phyloP scores from a whole-genome alignment of 306 rosid species.

The Quercus berberidifolia region DNA sequence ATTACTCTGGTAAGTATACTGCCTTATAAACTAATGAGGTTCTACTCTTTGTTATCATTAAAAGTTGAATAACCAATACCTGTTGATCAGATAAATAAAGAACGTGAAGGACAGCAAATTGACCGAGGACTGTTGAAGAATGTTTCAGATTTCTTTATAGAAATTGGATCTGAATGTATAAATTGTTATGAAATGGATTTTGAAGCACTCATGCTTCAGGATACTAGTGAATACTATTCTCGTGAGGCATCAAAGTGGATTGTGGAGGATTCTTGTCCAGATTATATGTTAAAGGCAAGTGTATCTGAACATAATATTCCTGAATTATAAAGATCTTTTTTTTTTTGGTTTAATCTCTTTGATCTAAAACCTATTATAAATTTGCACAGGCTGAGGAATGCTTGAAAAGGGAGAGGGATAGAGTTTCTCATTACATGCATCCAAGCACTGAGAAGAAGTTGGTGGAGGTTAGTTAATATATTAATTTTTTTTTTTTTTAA shows the following conservation, averaged over 20 bases:
- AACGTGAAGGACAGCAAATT: conserved; percentile 86
- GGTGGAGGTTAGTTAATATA: conserved; percentile 35
- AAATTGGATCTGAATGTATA: conserved; percentile 63
- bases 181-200: conserved; percentile 55
- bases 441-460: conserved; percentile 38
- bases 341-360: neutral
- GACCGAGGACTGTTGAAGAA: conserved; percentile 67
- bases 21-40: conserved; percentile 3
- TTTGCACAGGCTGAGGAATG: conserved; percentile 43
- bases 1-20: conserved; percentile 51
- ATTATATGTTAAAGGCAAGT: conserved; percentile 75
- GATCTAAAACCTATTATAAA: neutral
- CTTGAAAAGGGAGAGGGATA: conserved; percentile 47
- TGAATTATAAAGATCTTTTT: neutral
- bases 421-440: conserved; percentile 41
- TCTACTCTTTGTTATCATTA: neutral
- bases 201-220: conserved; percentile 55
- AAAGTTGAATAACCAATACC: conserved; percentile 12
- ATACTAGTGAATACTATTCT: conserved; percentile 58
- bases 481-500: neutral
- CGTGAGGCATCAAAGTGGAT: conserved; percentile 76
- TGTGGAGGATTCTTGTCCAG: conserved; percentile 71
- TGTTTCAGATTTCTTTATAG: conserved; percentile 63
- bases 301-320: conserved; percentile 14
- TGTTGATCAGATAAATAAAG: conserved; percentile 58